Evolutionary conservation across 495 filamentous ascomycete species (phyloP).

Genomic region (Penicillium turbatum): DNA sequence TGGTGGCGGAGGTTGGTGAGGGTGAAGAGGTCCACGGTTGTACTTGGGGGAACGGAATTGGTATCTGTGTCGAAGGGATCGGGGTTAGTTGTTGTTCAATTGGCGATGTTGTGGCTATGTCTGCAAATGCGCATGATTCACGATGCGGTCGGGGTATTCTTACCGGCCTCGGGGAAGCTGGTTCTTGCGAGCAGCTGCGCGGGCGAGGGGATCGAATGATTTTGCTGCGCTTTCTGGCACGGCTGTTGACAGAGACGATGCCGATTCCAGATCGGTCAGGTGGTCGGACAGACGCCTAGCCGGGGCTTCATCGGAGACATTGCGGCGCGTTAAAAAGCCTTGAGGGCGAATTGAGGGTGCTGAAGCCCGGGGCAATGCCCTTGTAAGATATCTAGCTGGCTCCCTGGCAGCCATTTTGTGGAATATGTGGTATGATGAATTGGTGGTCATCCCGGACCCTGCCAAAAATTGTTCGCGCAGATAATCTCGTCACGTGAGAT

Average conservation of each 20-base stretch:
- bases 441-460: slow-evolving; percentile 10
- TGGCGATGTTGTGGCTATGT: neutral
- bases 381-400: slow-evolving; percentile 41
- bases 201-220: slow-evolving; percentile 56
- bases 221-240: slow-evolving; percentile 27
- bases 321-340: slow-evolving; percentile 38
- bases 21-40: slow-evolving; percentile 89
- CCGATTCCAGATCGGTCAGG: slow-evolving; percentile 38
- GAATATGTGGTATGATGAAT: slow-evolving; percentile 17
- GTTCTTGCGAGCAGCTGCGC: slow-evolving; percentile 46
- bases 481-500: slow-evolving; percentile 15
- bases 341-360: slow-evolving; percentile 34
- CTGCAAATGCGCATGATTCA: slow-evolving; percentile 3
- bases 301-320: slow-evolving; percentile 46
- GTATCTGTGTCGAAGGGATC: slow-evolving; percentile 55
- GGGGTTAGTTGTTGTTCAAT: slow-evolving; percentile 14
- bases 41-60: slow-evolving; percentile 89
- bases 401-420: slow-evolving; percentile 41
- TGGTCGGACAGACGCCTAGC: slow-evolving; percentile 29
- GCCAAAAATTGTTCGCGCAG: slow-evolving; percentile 39
- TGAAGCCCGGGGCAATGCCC: slow-evolving; percentile 39
- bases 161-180: slow-evolving; percentile 68
- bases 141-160: neutral
- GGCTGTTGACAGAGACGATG: slow-evolving; percentile 28
- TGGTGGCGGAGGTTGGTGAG: slow-evolving; percentile 76